These are phyloP conservation scores for Fusarium transvaalense DNA, from an alignment of 2,329 filamentous ascomycete genomes.

Conservation along the genomic window DNA sequence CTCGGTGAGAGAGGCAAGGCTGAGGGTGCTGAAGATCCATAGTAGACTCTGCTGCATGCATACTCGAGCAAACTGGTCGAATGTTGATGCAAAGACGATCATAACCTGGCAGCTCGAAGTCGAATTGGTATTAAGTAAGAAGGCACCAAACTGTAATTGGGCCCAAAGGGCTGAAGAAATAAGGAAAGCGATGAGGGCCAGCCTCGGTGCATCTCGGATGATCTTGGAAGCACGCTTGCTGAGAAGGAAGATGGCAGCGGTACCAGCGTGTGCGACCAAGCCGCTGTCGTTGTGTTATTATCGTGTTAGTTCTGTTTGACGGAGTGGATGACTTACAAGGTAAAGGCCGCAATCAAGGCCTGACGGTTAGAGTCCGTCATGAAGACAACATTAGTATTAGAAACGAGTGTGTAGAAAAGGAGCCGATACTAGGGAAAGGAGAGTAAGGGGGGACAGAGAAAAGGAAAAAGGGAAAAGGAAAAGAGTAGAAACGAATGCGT, in stretches of 20 bases:
- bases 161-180: conserved; percentile 66
- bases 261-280: conserved; percentile 65
- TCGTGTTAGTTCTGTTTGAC: conserved; percentile 7
- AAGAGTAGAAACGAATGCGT: conserved; percentile 13
- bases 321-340: conserved; percentile 59
- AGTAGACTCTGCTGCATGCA: conserved; percentile 67
- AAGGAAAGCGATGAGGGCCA: conserved; percentile 71
- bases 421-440: conserved; percentile 49
- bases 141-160: conserved; percentile 63
- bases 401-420: conserved; percentile 50
- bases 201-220: conserved; percentile 71
- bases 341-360: conserved; percentile 66
- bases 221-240: conserved; percentile 63
- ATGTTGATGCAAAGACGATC: conserved; percentile 64
- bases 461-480: background rate
- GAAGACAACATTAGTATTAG: conserved; percentile 44
- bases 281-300: conserved; percentile 57
- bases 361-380: conserved; percentile 63
- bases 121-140: conserved; percentile 60
- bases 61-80: conserved; percentile 69
- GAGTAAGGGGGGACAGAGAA: background rate
- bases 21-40: conserved; percentile 61
- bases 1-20: conserved; percentile 53
- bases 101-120: conserved; percentile 63
- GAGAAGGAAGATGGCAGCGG: conserved; percentile 60